A percentile compares a stretch with the other conserved stretches of the same genome.
Evolutionary conservation across 2,329 filamentous ascomycete species (phyloP).

Genomic region (Aspergillus ochraceoroseus): DNA sequence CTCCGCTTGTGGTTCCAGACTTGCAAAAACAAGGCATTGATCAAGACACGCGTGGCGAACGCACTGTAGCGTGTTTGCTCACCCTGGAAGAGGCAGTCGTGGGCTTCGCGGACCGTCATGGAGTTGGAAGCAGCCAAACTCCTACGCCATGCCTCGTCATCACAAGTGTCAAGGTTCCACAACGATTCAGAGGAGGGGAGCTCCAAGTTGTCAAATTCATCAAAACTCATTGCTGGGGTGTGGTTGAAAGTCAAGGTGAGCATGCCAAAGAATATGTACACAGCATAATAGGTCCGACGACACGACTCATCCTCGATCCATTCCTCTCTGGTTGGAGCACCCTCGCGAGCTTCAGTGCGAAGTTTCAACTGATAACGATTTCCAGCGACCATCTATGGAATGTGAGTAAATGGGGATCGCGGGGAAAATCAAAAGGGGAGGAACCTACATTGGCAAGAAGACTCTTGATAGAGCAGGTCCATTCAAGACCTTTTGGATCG

Average conservation of each 20-base stretch:
- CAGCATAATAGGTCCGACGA: slow-evolving; percentile 92
- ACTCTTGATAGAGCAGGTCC: slow-evolving; percentile 98
- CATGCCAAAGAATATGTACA: slow-evolving; percentile 98
- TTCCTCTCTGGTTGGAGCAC: slow-evolving; percentile 71
- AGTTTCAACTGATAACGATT: slow-evolving; percentile 95
- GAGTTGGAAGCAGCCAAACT: slow-evolving; percentile 65
- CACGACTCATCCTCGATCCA: slow-evolving; percentile 98
- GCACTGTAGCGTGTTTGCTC: slow-evolving; percentile 88
- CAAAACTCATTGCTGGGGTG: slow-evolving; percentile 95
- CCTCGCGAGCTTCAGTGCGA: slow-evolving; percentile 79
- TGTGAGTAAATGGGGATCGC: background rate
- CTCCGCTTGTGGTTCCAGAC: slow-evolving; percentile 99
- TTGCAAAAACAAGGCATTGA: slow-evolving; percentile 95
- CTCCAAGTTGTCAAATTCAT: slow-evolving; percentile 90
- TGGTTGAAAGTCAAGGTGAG: slow-evolving; percentile 96
- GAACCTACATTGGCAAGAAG: slow-evolving; percentile 67
- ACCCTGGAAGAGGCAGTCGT: slow-evolving; percentile 92
- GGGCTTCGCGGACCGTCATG: slow-evolving; percentile 86
- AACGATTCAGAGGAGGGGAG: slow-evolving; percentile 89
- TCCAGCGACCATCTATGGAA: slow-evolving; percentile 75
- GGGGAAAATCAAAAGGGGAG: background rate
- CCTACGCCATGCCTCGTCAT: slow-evolving; percentile 81
- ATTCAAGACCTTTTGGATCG: slow-evolving; percentile 93
- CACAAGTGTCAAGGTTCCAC: slow-evolving; percentile 78
- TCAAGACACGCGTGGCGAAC: slow-evolving; percentile 96